Conservation (phyloP, 2,329 filamentous ascomycete genomes). For the Xylaria sp. region DNA sequence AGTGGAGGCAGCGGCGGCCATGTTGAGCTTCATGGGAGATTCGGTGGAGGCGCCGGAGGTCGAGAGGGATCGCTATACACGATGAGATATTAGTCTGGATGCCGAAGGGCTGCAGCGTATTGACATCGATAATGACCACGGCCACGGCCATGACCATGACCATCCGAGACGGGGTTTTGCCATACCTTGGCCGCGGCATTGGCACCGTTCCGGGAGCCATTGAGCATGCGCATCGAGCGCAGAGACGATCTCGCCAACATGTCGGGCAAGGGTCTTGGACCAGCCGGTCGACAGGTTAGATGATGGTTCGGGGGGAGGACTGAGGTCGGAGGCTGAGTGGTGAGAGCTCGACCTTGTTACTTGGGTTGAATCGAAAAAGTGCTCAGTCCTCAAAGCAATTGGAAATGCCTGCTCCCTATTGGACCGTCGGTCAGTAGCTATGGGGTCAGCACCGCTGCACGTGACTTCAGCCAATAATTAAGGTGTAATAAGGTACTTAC, state of each 20-base stretch:
- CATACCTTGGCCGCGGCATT: slow-evolving; percentile 81
- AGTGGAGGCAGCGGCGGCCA: slow-evolving; percentile 87
- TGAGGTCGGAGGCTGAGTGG: slow-evolving; percentile 42
- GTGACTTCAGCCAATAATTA: slow-evolving; percentile 31
- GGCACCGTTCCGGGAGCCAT: slow-evolving; percentile 78
- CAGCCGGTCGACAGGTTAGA: slow-evolving; percentile 47
- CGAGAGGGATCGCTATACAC: slow-evolving; percentile 71
- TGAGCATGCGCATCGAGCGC: slow-evolving; percentile 88
- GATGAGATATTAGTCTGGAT: slow-evolving; percentile 32
- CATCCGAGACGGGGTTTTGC: slow-evolving; percentile 33
- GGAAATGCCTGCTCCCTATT: slow-evolving; percentile 48
- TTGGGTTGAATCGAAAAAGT: slow-evolving; percentile 47
- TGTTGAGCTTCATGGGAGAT: slow-evolving; percentile 83
- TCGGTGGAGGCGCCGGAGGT: slow-evolving; percentile 77
- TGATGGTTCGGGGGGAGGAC: slow-evolving; percentile 39
- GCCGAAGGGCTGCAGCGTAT: slow-evolving; percentile 13
- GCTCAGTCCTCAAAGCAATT: slow-evolving; percentile 50
- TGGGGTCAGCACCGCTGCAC: slow-evolving; percentile 35
- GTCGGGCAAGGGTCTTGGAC: slow-evolving; percentile 62
- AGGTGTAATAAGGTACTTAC: not conserved
- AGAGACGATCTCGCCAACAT: slow-evolving; percentile 96
- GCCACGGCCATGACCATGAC: not conserved
- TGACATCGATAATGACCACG: not conserved
- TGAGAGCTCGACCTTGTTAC: slow-evolving; percentile 41
- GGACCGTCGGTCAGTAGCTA: slow-evolving; percentile 33